Evolutionary conservation across 768 basidiomycete genomes (phyloP).

Genomic region (Suillus americanus): DNA sequence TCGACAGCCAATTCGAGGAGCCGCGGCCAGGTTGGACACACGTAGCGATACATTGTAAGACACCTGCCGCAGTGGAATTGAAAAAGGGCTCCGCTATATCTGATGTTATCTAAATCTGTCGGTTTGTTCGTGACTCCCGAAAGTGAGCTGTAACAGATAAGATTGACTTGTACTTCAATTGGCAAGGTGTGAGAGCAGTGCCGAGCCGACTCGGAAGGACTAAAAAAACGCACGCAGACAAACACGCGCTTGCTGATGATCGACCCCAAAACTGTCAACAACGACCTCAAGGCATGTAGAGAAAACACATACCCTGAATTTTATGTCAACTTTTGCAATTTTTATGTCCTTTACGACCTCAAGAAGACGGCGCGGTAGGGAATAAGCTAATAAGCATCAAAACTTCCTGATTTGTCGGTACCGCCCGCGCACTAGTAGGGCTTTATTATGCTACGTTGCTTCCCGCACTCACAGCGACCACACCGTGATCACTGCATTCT

Average conservation of each 20-base stretch:
- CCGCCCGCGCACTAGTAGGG: background rate
- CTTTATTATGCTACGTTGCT: background rate
- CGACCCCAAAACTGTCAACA: slow-evolving; percentile 35
- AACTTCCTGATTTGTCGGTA: background rate
- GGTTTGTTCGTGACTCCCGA: background rate
- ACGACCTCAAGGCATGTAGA: slow-evolving; percentile 17
- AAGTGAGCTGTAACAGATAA: background rate
- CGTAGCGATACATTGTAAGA: background rate
- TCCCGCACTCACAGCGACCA: background rate
- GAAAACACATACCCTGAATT: slow-evolving; percentile 7
- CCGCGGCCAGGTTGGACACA: background rate
- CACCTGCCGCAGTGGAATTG: background rate
- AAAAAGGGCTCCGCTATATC: background rate
- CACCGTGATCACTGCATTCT: background rate
- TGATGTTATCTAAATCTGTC: background rate
- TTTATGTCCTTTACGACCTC: slow-evolving; percentile 9
- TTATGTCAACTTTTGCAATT: slow-evolving; percentile 28
- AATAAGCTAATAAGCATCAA: slow-evolving; percentile 1
- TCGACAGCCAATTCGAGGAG: background rate
- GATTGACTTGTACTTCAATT: background rate
- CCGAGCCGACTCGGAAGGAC: background rate
- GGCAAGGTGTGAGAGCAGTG: background rate
- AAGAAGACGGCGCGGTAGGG: background rate
- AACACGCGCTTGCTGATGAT: slow-evolving; percentile 11
- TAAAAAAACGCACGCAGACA: background rate